Conservation (phyloP, 2,329 filamentous ascomycete genomes). For the Endoconidiophora laricicola region DNA sequence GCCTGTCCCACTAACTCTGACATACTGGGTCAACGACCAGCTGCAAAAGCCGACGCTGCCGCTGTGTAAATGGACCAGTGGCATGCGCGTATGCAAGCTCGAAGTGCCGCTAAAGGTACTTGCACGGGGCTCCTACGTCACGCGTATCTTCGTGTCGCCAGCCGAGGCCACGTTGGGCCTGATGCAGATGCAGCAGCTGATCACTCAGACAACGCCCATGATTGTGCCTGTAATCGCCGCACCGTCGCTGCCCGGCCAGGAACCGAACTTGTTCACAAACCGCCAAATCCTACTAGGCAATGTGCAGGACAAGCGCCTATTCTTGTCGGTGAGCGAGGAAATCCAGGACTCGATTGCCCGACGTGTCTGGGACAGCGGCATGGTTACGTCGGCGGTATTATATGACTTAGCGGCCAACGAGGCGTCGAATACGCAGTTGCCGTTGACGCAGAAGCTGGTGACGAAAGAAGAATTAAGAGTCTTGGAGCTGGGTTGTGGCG, state of each 20-base stretch:
- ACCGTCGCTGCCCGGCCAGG: constrained; percentile 1
- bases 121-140: constrained; percentile 11
- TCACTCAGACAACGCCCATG: constrained; percentile 7
- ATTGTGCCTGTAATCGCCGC: constrained; percentile 11
- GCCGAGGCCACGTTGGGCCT: constrained; percentile 8
- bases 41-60: constrained; percentile 17
- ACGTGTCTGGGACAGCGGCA: constrained; percentile 42
- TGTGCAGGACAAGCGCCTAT: constrained; percentile 11
- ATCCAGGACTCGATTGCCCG: constrained; percentile 43
- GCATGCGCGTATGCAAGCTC: constrained; percentile 26
- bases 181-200: constrained; percentile 9
- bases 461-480: constrained; percentile 17
- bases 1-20: constrained; percentile 26
- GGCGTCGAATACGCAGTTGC: background rate
- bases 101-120: constrained; percentile 13
- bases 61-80: constrained; percentile 19
- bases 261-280: constrained; percentile 10
- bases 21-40: constrained; percentile 19
- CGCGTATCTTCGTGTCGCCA: constrained; percentile 11
- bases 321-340: constrained; percentile 31
- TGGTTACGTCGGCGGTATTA: constrained; percentile 27
- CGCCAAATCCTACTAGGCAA: constrained; percentile 11
- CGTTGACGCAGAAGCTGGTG: background rate
- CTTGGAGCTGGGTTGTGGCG: constrained; percentile 39
- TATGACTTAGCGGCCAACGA: constrained; percentile 6